Conservation (phyloP, 192 early-diverging fungal genomes). For the Gryganskiella cystojenkinii region DNA sequence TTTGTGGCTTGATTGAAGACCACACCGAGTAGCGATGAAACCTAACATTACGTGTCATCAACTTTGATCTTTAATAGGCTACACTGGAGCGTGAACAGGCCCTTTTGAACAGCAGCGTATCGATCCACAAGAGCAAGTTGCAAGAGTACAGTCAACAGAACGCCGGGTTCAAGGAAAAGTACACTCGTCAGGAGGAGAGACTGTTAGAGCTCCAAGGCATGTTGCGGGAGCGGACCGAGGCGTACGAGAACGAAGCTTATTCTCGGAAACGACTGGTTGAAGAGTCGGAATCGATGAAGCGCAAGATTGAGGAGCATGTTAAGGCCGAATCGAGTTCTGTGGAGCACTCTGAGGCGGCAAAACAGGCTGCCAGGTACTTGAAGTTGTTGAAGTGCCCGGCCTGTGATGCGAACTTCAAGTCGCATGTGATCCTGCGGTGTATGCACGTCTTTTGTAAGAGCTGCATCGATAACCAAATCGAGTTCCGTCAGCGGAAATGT, state of each 20-base stretch:
- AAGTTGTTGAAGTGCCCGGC: slow-evolving; percentile 90
- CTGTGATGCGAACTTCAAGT: slow-evolving; percentile 89
- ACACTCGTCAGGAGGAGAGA: slow-evolving; percentile 38
- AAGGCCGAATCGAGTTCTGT: slow-evolving; percentile 23
- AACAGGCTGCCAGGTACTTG: slow-evolving; percentile 56
- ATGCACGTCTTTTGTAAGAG: slow-evolving; percentile 97
- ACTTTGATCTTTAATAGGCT: too few relatives aligned
- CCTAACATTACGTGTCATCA: too few relatives aligned
- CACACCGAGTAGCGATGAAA: too few relatives aligned
- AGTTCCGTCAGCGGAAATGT: slow-evolving; percentile 91
- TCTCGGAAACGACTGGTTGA: slow-evolving; percentile 70
- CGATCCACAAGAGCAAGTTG: slow-evolving; percentile 31
- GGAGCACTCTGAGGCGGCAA: slow-evolving; percentile 20
- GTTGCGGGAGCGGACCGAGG: slow-evolving; percentile 74
- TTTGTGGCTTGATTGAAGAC: too few relatives aligned
- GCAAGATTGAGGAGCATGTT: slow-evolving; percentile 63
- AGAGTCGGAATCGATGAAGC: slow-evolving; percentile 66
- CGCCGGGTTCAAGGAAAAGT: slow-evolving; percentile 42
- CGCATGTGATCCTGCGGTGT: slow-evolving; percentile 84
- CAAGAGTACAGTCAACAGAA: slow-evolving; percentile 46
- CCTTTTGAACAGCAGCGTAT: slow-evolving; percentile 29
- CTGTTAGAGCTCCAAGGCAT: slow-evolving; percentile 53
- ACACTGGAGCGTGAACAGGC: slow-evolving; percentile 49
- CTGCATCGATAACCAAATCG: slow-evolving; percentile 87
- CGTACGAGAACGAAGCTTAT: slow-evolving; percentile 68